A percentile compares a stretch with the other conserved stretches of the same genome.
phyloP scores from a whole-genome alignment of 306 rosid genomes.

The Chamaecrista fasciculata region DNA sequence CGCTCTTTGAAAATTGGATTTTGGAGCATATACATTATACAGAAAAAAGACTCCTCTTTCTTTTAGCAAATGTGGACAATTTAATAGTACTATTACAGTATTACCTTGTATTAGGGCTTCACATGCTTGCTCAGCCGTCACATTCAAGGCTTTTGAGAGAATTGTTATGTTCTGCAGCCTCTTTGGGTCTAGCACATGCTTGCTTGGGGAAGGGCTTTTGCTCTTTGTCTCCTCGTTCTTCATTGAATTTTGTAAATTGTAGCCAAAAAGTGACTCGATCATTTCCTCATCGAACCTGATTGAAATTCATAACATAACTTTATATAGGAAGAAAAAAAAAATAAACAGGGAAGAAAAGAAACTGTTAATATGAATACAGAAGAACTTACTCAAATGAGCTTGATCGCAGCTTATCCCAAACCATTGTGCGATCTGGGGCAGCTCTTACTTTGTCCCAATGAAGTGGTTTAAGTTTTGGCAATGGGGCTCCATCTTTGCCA shows the following conservation, averaged over 20 bases:
- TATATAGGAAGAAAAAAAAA: background rate
- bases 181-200: slow-evolving; percentile 93
- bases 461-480: slow-evolving; percentile 90
- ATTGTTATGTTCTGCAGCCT: slow-evolving; percentile 94
- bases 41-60: background rate
- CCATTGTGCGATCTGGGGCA: slow-evolving; percentile 84
- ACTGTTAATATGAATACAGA: background rate
- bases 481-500: slow-evolving; percentile 78
- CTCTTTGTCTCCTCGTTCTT: slow-evolving; percentile 78
- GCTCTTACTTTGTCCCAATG: slow-evolving; percentile 99
- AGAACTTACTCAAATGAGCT: slow-evolving; percentile 92
- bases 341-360: background rate
- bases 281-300: slow-evolving; percentile 95
- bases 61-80: background rate
- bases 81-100: slow-evolving; percentile 16
- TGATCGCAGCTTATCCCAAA: slow-evolving; percentile 91
- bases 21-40: slow-evolving; percentile 21
- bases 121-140: slow-evolving; percentile 67
- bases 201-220: slow-evolving; percentile 90
- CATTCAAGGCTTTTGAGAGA: slow-evolving; percentile 84
- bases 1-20: slow-evolving; percentile 15
- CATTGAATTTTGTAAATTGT: slow-evolving; percentile 69
- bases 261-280: slow-evolving; percentile 97
- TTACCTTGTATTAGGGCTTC: slow-evolving; percentile 86
- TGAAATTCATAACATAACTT: slow-evolving; percentile 26